Conservation (phyloP, 768 basidiomycete species). For the Tulasnella sp. region DNA sequence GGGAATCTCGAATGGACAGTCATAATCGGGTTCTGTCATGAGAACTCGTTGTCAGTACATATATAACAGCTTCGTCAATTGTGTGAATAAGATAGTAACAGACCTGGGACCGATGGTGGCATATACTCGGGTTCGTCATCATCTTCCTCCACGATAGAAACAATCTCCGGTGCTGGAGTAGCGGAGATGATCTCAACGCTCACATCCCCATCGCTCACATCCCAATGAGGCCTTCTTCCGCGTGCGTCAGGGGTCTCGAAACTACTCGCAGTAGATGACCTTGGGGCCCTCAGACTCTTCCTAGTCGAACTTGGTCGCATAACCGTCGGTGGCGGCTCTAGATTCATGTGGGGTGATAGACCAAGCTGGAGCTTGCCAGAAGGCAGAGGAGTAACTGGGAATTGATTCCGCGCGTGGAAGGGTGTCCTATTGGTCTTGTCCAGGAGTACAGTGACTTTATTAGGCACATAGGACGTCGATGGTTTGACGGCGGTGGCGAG, state of each 20-base stretch:
- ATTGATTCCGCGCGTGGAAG: not conserved
- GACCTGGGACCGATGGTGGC: conserved; percentile 43
- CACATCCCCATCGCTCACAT: conserved; percentile 45
- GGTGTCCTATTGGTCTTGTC: conserved; percentile 18
- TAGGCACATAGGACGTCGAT: not conserved
- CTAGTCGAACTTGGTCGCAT: conserved; percentile 50
- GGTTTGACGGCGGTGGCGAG: not conserved
- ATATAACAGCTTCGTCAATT: not conserved
- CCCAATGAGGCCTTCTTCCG: conserved; percentile 54
- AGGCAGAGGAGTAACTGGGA: conserved; percentile 7
- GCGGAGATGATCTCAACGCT: conserved; percentile 30
- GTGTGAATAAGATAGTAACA: conserved; percentile 20
- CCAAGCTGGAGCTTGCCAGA: conserved; percentile 4
- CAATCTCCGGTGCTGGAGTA: conserved; percentile 21
- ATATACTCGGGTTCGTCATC: conserved; percentile 45
- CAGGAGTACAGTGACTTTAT: conserved; percentile 1
- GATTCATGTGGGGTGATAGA: not conserved
- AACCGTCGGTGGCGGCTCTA: conserved; percentile 2
- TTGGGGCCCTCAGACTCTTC: conserved; percentile 48
- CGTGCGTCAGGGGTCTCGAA: conserved; percentile 59
- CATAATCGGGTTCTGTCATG: conserved; percentile 33
- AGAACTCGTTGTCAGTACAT: not conserved
- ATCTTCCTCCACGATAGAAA: conserved; percentile 24
- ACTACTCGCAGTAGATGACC: conserved; percentile 34
- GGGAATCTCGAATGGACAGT: conserved; percentile 41